These are phyloP conservation scores for Xylona heveae DNA, from an alignment of 495 filamentous ascomycete species.

Conservation along the genomic window DNA sequence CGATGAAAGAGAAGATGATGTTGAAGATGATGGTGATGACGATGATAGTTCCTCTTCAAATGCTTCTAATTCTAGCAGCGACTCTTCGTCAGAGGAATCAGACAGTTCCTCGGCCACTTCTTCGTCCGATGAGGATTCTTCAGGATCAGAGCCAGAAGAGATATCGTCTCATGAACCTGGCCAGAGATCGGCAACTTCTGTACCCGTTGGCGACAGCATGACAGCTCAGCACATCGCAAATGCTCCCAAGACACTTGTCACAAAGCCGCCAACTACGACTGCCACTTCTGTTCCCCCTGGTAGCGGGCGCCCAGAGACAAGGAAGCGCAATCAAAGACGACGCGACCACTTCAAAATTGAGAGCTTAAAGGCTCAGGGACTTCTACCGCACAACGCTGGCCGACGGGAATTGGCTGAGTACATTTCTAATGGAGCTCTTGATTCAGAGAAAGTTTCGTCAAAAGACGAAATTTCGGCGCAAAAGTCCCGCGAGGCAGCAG, in stretches of 20 bases:
- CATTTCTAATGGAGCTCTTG: background rate
- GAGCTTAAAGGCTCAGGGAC: constrained; percentile 26
- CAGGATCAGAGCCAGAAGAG: constrained; percentile 5
- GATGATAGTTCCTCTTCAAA: constrained; percentile 6
- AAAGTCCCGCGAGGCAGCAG: constrained; percentile 11
- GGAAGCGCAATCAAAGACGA: constrained; percentile 30
- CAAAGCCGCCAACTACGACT: background rate
- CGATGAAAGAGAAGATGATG: constrained; percentile 3
- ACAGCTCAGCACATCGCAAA: too few species aligned
- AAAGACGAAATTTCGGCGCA: constrained; percentile 6
- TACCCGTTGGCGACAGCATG: too few species aligned
- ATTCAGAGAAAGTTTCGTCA: background rate
- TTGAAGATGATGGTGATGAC: constrained; percentile 7
- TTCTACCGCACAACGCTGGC: constrained; percentile 25
- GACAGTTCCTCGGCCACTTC: too few species aligned
- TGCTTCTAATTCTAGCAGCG: too few species aligned
- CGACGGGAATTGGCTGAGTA: constrained; percentile 7
- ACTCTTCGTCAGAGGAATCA: too few species aligned
- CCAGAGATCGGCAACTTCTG: background rate
- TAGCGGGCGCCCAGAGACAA: constrained; percentile 16
- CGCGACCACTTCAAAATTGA: constrained; percentile 23
- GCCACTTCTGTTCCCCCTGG: background rate
- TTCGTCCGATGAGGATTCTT: constrained; percentile 2
- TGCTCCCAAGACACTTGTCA: background rate
- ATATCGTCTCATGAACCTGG: background rate